Evolutionary conservation across 495 filamentous ascomycete species (phyloP).

Genomic region (Aspergillus carlsbadensis): DNA sequence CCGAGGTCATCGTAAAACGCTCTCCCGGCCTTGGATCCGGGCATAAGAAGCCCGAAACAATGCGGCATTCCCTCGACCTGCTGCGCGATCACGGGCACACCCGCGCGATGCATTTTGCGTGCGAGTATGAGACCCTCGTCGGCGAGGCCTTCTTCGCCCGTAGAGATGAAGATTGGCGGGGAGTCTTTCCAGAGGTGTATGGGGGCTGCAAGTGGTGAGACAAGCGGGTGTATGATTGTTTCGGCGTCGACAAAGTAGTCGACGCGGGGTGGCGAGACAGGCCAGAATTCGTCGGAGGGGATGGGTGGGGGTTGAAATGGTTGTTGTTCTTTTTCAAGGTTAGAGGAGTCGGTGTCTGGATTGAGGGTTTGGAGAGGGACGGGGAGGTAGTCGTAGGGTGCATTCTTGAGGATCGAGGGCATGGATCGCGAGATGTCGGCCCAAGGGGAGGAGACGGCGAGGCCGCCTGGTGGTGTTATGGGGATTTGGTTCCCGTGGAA

Average conservation of each 20-base stretch:
- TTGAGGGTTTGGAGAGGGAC: slow-evolving; percentile 37
- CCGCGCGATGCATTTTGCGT: slow-evolving; percentile 54
- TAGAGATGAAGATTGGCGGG: slow-evolving; percentile 69
- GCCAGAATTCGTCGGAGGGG: slow-evolving; percentile 67
- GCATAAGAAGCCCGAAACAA: slow-evolving; percentile 69
- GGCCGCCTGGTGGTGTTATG: slow-evolving; percentile 66
- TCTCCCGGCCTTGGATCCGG: slow-evolving; percentile 42
- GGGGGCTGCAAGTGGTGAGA: slow-evolving; percentile 60
- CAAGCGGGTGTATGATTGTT: slow-evolving; percentile 71
- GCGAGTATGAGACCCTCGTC: slow-evolving; percentile 71
- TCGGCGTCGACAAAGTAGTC: slow-evolving; percentile 66
- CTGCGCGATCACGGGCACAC: slow-evolving; percentile 65
- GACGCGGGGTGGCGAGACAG: slow-evolving; percentile 62
- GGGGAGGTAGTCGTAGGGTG: slow-evolving; percentile 73
- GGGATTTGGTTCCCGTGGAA: slow-evolving; percentile 66
- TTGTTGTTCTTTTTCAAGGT: background rate
- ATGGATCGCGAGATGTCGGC: slow-evolving; percentile 71
- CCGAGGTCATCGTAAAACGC: slow-evolving; percentile 57
- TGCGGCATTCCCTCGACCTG: slow-evolving; percentile 91
- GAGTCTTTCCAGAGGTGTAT: slow-evolving; percentile 61
- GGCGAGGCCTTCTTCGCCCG: slow-evolving; percentile 77
- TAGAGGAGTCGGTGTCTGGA: too few relatives aligned
- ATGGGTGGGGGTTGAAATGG: slow-evolving; percentile 26
- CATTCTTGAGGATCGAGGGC: slow-evolving; percentile 65
- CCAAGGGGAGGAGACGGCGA: slow-evolving; percentile 70